Conservation (phyloP, 306 rosid species). For the Glycine soja region DNA sequence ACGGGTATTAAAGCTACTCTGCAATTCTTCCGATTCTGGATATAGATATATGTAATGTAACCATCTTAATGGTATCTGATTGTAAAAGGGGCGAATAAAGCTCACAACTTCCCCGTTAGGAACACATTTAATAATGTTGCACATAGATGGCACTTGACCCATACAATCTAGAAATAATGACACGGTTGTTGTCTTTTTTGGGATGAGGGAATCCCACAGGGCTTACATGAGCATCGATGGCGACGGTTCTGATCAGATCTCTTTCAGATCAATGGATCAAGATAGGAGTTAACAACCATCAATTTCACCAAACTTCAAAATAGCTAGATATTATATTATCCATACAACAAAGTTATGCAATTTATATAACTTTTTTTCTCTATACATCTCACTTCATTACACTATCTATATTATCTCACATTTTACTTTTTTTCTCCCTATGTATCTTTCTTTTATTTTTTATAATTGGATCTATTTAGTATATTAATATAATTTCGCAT, state of each 20-base stretch:
- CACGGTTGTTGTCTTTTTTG: constrained; percentile 53
- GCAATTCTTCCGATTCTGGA: background rate
- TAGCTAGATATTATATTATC: background rate
- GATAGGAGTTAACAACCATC: constrained; percentile 50
- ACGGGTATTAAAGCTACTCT: too few species aligned
- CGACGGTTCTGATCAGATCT: constrained; percentile 60
- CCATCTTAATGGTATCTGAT: constrained; percentile 43
- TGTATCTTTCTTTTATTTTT: background rate
- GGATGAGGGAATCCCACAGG: constrained; percentile 60
- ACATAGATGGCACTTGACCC: constrained; percentile 50
- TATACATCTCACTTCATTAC: background rate
- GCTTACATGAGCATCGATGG: constrained; percentile 62
- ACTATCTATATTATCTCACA: background rate
- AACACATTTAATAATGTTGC: constrained; percentile 53
- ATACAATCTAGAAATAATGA: constrained; percentile 52
- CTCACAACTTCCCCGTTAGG: constrained; percentile 49
- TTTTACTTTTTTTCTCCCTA: background rate
- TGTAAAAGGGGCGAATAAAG: constrained; percentile 47
- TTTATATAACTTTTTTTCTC: background rate
- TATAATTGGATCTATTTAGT: background rate
- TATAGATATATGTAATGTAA: background rate
- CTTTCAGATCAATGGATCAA: constrained; percentile 42
- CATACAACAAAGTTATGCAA: background rate
- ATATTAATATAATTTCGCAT: background rate
- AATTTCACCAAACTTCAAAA: constrained; percentile 46